Evolutionary conservation across 306 rosid genomes (phyloP).

Genomic region (Prunus kanzakura): DNA sequence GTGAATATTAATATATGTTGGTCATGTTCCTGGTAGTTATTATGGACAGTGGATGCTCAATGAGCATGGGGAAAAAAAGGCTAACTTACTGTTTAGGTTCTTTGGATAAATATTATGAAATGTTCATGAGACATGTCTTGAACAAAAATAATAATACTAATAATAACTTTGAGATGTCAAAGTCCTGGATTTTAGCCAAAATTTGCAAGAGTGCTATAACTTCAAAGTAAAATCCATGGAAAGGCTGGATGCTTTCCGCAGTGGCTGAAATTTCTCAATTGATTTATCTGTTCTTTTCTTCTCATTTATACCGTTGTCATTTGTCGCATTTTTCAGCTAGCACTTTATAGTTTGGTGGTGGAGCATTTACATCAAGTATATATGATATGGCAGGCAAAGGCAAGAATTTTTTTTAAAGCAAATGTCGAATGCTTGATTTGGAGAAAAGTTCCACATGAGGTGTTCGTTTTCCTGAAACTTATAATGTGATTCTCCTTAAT

Average conservation of each 20-base stretch:
- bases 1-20: not conserved
- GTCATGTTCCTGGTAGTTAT: not conserved
- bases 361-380: not conserved
- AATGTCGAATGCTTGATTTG: conserved; percentile 70
- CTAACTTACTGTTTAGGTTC: not conserved
- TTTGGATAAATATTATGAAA: not conserved
- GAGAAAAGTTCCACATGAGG: conserved; percentile 90
- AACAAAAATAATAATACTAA: too few species aligned
- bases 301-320: not conserved
- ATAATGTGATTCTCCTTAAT: conserved; percentile 9
- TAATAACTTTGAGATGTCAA: too few species aligned
- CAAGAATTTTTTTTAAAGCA: conserved; percentile 82
- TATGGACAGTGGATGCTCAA: not conserved
- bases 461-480: conserved; percentile 20
- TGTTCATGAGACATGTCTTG: too few species aligned
- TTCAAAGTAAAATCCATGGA: not conserved
- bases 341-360: not conserved
- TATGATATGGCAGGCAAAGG: conserved; percentile 53
- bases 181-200: too few species aligned
- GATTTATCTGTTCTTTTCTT: not conserved
- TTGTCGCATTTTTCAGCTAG: not conserved
- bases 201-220: not conserved
- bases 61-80: not conserved
- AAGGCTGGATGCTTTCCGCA: not conserved
- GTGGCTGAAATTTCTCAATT: not conserved